These are phyloP conservation scores for Marchantia polymorpha DNA, from an alignment of 225 moss, liverwort and hornwort species.

Conservation along the genomic window DNA sequence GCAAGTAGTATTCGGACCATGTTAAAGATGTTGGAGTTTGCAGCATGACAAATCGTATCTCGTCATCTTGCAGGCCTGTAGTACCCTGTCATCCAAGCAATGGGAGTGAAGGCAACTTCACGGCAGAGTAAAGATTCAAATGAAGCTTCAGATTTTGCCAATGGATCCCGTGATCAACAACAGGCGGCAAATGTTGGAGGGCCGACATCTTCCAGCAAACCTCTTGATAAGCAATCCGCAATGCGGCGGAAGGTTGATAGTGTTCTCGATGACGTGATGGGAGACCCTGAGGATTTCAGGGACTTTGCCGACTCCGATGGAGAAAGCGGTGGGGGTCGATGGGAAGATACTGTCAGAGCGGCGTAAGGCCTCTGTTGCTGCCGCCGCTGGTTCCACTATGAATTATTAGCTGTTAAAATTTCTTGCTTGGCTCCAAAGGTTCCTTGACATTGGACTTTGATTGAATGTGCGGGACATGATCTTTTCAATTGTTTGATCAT, in stretches of 20 bases:
- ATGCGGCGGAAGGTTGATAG: conserved; percentile 75
- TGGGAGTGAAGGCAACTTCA: conserved; percentile 65
- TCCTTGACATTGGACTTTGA: conserved; percentile 69
- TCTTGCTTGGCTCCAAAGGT: conserved; percentile 49
- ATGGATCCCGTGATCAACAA: conserved; percentile 35
- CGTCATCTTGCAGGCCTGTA: background rate
- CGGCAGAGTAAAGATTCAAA: conserved; percentile 35
- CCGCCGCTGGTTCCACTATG: conserved; percentile 65
- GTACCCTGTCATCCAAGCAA: conserved; percentile 23
- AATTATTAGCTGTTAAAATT: conserved; percentile 37
- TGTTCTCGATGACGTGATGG: conserved; percentile 96
- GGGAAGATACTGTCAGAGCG: conserved; percentile 90
- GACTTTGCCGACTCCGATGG: conserved; percentile 86
- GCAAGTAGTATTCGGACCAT: background rate
- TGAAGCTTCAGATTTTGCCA: conserved; percentile 42
- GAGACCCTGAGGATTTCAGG: conserved; percentile 90
- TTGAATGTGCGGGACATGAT: conserved; percentile 75
- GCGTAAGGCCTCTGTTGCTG: conserved; percentile 96
- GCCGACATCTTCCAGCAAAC: conserved; percentile 39
- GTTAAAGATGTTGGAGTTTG: background rate
- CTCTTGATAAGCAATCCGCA: conserved; percentile 52
- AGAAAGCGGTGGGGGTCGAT: conserved; percentile 79
- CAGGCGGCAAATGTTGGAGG: conserved; percentile 29
- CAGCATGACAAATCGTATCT: background rate
- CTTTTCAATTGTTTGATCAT: conserved; percentile 58